Evolutionary conservation across 2,329 filamentous ascomycete genomes (phyloP).

Genomic region (Coniochaeta pulveracea): DNA sequence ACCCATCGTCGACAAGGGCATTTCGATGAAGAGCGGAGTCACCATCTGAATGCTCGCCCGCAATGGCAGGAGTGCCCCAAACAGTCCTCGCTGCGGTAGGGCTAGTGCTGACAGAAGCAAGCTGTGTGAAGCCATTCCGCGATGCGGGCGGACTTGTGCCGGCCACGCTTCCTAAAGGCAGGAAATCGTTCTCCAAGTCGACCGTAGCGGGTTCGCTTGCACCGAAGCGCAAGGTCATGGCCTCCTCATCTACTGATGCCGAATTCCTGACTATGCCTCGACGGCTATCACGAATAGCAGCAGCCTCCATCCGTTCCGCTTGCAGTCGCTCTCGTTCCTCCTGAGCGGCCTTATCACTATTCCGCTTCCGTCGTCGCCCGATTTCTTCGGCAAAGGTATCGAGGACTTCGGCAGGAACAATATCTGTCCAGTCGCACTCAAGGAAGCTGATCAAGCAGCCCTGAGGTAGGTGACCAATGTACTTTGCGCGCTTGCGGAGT

Average conservation of each 20-base stretch:
- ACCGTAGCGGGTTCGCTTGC: slow-evolving; percentile 16
- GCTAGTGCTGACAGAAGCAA: slow-evolving; percentile 73
- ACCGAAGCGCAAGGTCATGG: slow-evolving; percentile 14
- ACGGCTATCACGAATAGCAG: slow-evolving; percentile 43
- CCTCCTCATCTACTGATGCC: slow-evolving; percentile 25
- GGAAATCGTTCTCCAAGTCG: slow-evolving; percentile 51
- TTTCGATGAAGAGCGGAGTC: slow-evolving; percentile 19
- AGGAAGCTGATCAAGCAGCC: slow-evolving; percentile 88
- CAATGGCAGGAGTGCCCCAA: slow-evolving; percentile 75
- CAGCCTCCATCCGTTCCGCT: slow-evolving; percentile 69
- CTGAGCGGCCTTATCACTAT: slow-evolving; percentile 70
- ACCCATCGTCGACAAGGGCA: slow-evolving; percentile 56
- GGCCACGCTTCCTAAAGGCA: slow-evolving; percentile 40
- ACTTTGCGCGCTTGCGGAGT: slow-evolving; percentile 73
- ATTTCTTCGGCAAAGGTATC: slow-evolving; percentile 67
- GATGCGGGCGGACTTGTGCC: slow-evolving; percentile 44
- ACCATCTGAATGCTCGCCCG: slow-evolving; percentile 42
- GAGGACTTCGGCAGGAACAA: slow-evolving; percentile 66
- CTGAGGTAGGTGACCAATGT: slow-evolving; percentile 73
- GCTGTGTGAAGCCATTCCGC: slow-evolving; percentile 50
- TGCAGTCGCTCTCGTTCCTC: slow-evolving; percentile 79
- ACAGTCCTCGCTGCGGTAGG: slow-evolving; percentile 69
- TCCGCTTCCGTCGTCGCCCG: slow-evolving; percentile 62
- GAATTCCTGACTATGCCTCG: slow-evolving; percentile 14
- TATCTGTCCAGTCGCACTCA: slow-evolving; percentile 92